Evolutionary conservation across 2,329 filamentous ascomycete species (phyloP), one percentile per base, ranked within the genome.

Genomic region (Falciphora oryzae): DNA sequence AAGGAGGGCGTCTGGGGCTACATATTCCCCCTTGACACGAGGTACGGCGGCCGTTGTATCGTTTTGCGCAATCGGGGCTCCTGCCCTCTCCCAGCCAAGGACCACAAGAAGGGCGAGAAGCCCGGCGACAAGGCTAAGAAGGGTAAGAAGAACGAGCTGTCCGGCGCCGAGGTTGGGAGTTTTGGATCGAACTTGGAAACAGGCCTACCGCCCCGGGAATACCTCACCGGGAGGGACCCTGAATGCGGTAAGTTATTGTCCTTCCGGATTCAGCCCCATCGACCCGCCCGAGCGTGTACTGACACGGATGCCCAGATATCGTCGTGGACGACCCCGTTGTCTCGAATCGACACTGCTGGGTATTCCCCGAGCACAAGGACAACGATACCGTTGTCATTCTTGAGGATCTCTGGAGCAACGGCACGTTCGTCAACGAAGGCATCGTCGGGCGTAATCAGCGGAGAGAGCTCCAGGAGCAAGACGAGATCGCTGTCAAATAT

Each of bases 1-100:
- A 83, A 85, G 59, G 91, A 96, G 74, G 92, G 92, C 11, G 92
- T 98, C 1, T 99, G 95, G 95, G 96, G 96, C 16, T 99, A 98
- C 72, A 81, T 99, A 6, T 86, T 97, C 64, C 92, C 94, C 2
- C 79, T 97, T 29, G 89, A 94, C 72, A 83, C 85, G 63, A 85
- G 85, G 68, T 87, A 89, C 64, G 89, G 76, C 57, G 87, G 76
- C 78, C 90, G 75, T 76, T 96, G 77, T 60, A 72, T 86, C 28
- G 90, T 96, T 10, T 76, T 99, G 75, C 89, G 85, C 76, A 92
- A 87, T 71, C 85, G 93, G 64, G 84, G 83, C 66, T 83, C 85
- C 50, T 97, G 93, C 73, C 86, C 89, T 0, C 75, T 85, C 18
- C 80, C n/a, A n/a, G n/a, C 88, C 14, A 78, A 82, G 11, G 74